phyloP scores from a whole-genome alignment of 148 eudicot genomes.

The Rhododendron molle region DNA sequence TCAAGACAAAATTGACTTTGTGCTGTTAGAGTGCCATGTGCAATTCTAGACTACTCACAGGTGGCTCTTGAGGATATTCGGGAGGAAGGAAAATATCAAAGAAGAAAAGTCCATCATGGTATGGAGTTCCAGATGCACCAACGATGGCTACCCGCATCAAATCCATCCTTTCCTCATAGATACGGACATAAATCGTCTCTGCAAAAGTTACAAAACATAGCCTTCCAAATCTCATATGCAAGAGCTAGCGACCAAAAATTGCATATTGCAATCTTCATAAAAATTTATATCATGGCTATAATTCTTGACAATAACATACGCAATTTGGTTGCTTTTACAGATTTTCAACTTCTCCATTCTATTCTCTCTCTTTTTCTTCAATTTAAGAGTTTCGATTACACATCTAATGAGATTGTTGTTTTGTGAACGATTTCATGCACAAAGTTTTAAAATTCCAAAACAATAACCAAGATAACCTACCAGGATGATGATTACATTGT shows the following conservation, averaged over 20 bases:
- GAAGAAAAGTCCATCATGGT: conserved; percentile 87
- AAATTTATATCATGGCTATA: neutral
- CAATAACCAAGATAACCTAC: conserved; percentile 26
- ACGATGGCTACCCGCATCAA: conserved; percentile 74
- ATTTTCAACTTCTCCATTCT: neutral
- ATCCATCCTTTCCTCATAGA: conserved; percentile 93
- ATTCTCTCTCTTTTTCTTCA: neutral
- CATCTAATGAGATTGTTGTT: neutral
- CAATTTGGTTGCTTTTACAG: neutral
- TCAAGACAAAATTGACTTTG: neutral
- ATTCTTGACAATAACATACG: neutral
- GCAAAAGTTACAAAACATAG: conserved; percentile 16
- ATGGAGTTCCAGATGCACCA: conserved; percentile 94
- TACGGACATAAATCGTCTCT: conserved; percentile 80
- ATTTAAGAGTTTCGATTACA: neutral
- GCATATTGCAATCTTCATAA: neutral
- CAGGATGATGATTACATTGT: conserved; percentile 71
- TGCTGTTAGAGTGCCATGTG: neutral
- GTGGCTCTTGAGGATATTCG: conserved; percentile 93
- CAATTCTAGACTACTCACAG: conserved; percentile 48
- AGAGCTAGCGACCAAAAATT: neutral
- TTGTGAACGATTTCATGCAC: neutral
- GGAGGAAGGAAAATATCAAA: conserved; percentile 85
- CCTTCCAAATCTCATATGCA: neutral
- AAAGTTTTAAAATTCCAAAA: neutral